These are phyloP conservation scores for Groenewaldozyma auringiensis DNA, from an alignment of 1,139 yeast species.

Conservation along the genomic window DNA sequence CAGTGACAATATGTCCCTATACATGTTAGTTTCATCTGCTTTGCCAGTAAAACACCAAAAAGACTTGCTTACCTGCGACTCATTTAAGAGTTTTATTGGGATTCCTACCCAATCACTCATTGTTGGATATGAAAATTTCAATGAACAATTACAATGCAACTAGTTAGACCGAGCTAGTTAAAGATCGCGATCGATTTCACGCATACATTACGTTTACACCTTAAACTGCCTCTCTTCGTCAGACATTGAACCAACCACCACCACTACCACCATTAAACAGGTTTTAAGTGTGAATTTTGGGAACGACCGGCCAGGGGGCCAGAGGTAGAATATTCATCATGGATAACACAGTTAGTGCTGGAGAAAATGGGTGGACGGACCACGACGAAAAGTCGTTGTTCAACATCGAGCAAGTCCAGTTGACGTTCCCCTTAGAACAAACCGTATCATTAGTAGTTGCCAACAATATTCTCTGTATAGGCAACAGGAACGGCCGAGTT, in stretches of 20 bases:
- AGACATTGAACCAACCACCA: too few species aligned
- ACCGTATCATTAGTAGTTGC: conserved; percentile 41
- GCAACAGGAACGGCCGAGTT: conserved; percentile 39
- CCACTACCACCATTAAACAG: too few species aligned
- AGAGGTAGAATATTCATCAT: too few species aligned
- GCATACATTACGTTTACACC: too few species aligned
- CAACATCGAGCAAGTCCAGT: conserved; percentile 46
- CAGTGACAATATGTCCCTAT: conserved; percentile 73
- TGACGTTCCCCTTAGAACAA: conserved; percentile 43
- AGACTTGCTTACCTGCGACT: conserved; percentile 63
- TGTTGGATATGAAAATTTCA: too few species aligned
- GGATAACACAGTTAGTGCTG: neutral
- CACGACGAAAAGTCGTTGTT: conserved; percentile 21
- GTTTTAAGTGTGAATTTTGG: too few species aligned
- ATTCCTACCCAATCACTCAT: conserved; percentile 44
- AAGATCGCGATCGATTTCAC: too few species aligned
- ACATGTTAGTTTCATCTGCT: neutral
- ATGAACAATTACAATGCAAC: too few species aligned
- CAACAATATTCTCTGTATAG: conserved; percentile 43
- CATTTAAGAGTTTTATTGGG: conserved; percentile 81
- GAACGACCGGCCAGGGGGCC: too few species aligned
- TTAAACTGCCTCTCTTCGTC: too few species aligned
- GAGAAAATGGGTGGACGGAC: neutral
- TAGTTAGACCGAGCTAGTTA: too few species aligned
- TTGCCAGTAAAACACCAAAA: neutral